These are phyloP conservation scores for Colletotrichum graminicola DNA, from an alignment of 2,329 filamentous ascomycete species.

Conservation along the genomic window DNA sequence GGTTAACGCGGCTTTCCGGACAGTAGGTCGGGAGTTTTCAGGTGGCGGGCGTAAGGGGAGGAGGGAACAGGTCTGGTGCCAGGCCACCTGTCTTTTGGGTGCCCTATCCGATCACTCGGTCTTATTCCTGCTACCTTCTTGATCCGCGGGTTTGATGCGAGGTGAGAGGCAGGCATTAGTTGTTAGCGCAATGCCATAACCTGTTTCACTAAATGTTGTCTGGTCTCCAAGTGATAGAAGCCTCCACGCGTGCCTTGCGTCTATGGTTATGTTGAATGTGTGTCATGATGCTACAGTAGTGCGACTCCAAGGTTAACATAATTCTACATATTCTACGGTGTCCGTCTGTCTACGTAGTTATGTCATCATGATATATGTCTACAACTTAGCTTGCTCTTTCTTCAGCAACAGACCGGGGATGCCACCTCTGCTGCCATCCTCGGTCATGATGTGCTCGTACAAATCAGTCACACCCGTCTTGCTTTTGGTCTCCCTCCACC, in stretches of 20 bases:
- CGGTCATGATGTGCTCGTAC: conserved; percentile 58
- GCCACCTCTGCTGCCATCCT: conserved; percentile 67
- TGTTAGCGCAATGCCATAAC: conserved; percentile 21
- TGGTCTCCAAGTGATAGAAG: not conserved
- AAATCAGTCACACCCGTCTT: conserved; percentile 52
- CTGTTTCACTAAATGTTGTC: conserved; percentile 2
- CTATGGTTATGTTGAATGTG: not conserved
- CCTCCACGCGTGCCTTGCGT: not conserved
- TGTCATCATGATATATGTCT: not conserved
- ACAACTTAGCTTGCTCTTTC: conserved; percentile 54
- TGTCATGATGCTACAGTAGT: not conserved
- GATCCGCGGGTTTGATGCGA: conserved; percentile 22
- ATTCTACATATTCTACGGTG: not conserved
- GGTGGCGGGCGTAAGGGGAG: not conserved
- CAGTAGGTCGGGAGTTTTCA: conserved; percentile 25
- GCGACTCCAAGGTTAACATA: not conserved
- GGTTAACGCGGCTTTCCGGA: not conserved
- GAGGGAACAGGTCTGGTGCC: conserved; percentile 15
- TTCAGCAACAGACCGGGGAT: conserved; percentile 59
- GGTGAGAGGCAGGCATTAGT: conserved; percentile 1
- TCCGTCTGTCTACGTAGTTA: not conserved
- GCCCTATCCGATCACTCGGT: conserved; percentile 25
- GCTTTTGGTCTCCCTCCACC: conserved; percentile 69
- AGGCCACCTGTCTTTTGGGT: not conserved
- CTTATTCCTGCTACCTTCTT: conserved; percentile 19